These are phyloP conservation scores for Cyclotella distinguenda DNA, from an alignment of 108 stramenopile genomes.

Conservation along the genomic window DNA sequence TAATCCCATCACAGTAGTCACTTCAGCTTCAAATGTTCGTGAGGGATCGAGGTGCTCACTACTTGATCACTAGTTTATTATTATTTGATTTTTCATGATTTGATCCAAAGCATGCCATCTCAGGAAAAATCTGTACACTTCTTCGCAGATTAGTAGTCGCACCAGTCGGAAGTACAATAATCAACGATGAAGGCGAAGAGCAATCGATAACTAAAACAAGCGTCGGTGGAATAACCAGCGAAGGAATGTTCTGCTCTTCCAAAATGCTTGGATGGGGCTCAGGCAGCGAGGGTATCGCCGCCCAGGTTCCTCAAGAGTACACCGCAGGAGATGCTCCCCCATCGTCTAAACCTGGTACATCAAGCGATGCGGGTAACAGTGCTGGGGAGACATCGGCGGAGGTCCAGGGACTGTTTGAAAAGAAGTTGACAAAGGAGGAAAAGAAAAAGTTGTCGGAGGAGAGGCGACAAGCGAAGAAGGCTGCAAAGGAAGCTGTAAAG, in stretches of 20 bases:
- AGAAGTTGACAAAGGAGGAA: constrained; percentile 89
- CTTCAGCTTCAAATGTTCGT: constrained; percentile 76
- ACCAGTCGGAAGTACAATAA: constrained; percentile 59
- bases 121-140: not conserved
- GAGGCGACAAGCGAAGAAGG: constrained; percentile 63
- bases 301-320: constrained; percentile 64
- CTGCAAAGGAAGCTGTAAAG: constrained; percentile 61
- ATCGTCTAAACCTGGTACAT: constrained; percentile 57
- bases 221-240: constrained; percentile 75
- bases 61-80: not conserved
- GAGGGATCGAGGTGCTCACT: constrained; percentile 55
- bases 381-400: constrained; percentile 23
- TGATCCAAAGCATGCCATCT: not conserved
- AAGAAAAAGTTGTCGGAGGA: constrained; percentile 85
- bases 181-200: constrained; percentile 69
- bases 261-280: constrained; percentile 87
- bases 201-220: constrained; percentile 64
- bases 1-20: constrained; percentile 64
- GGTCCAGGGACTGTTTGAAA: constrained; percentile 70
- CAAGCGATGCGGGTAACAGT: not conserved
- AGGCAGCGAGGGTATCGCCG: constrained; percentile 76
- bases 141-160: constrained; percentile 63
- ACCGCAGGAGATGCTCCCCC: constrained; percentile 70
- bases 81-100: not conserved
- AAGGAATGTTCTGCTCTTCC: constrained; percentile 92